Base-by-base conservation (phyloP, 805 yeast species). In the Spathaspora girioi region DNA sequence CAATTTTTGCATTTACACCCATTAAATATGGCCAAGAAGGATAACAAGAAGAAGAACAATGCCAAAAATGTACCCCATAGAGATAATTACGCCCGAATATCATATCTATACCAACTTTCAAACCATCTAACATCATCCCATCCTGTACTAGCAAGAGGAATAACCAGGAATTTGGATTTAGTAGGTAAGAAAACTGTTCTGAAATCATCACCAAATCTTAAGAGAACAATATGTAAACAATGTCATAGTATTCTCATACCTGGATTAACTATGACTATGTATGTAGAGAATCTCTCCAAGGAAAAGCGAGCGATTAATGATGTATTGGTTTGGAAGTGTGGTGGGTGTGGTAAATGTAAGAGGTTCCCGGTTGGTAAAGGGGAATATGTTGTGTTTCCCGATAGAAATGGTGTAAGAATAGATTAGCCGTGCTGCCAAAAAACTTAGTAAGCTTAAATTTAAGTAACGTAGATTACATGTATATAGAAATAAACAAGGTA, bases 111-210 rank as follows among this genome's bases (percentile, higher is more conserved):
- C 59, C 88, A 84, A 61, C 72, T 80, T 3, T 78, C 89, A 1
- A 60, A 64, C 31, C 65, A 66, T 51, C 57, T 78, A 50, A 63
- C 79, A 40, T 51, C 59, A 49, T 53, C 61, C 50, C 56, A 59
- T 1, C 62, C 61, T 45, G 67, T 74, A 0, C 64, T 89, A n/a
- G 77, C 89, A 0, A 68, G 89, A 47, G 71, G 75, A 49, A 83
- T 83, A 59, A 67, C 79, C 18, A 71, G 79, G 47, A 80, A 79
- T 38, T 67, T 86, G 67, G 83, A 79, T 50, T 59, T 80, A 8
- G 85, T 88, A 8, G 78, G 89, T 8, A 84, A 86, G 61, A 86
- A 84, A 59, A 79, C 83, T 1, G 92, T 87, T 15, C 62, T 84
- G 18, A 79, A 85, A 54, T 62, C 86, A 27, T 77, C 86, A 40